Evolutionary conservation across 768 basidiomycete genomes (phyloP).

Genomic region (Leccinum arenicola): DNA sequence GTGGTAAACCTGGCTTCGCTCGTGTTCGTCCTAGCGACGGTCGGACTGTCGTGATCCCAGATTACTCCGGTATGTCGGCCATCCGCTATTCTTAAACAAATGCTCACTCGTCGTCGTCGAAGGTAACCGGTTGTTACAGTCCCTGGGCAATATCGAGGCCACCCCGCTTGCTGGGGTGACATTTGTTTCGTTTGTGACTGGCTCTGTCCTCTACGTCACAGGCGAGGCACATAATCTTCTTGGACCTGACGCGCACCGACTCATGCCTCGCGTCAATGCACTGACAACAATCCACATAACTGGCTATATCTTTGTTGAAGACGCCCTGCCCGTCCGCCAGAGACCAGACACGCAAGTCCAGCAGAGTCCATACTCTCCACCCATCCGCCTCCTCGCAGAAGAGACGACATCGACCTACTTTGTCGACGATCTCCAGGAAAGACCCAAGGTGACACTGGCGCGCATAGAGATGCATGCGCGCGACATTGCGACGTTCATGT

Average conservation of each 20-base stretch:
- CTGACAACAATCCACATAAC: conserved; percentile 50
- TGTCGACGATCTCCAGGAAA: conserved; percentile 15
- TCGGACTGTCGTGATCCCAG: conserved; percentile 56
- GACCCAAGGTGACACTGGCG: conserved; percentile 30
- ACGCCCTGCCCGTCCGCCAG: conserved; percentile 58
- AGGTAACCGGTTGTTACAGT: conserved; percentile 64
- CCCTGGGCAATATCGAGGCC: conserved; percentile 62
- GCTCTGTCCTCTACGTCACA: conserved; percentile 64
- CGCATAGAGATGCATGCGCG: conserved; percentile 42
- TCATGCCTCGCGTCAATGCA: conserved; percentile 57
- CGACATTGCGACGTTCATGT: conserved; percentile 56
- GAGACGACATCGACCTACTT: conserved; percentile 38
- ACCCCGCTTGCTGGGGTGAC: conserved; percentile 56
- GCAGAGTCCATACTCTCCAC: conserved; percentile 58
- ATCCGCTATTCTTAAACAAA: background rate
- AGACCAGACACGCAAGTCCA: conserved; percentile 27
- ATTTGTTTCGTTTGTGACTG: conserved; percentile 50
- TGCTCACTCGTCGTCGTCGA: background rate
- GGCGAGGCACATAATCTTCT: conserved; percentile 52
- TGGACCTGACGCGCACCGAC: conserved; percentile 36
- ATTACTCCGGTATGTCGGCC: conserved; percentile 47
- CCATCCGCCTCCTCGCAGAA: conserved; percentile 51
- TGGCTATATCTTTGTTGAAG: conserved; percentile 50
- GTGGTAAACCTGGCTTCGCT: conserved; percentile 58
- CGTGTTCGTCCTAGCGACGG: conserved; percentile 54